These are phyloP conservation scores for Acidiella bohemica DNA, from an alignment of 495 filamentous ascomycete genomes.

Conservation along the genomic window DNA sequence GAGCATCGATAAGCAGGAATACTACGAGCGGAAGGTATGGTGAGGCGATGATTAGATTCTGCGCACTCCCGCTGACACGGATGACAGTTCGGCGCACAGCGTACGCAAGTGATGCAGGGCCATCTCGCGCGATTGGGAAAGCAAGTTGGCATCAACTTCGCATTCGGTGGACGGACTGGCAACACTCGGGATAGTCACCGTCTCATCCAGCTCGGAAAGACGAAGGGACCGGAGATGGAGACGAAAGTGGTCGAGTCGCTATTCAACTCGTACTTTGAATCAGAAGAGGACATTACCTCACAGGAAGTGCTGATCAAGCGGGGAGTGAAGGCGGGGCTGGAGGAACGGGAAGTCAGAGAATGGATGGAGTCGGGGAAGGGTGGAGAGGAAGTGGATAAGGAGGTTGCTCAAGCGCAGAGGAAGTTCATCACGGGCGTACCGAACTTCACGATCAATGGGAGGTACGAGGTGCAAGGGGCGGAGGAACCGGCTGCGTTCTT, in stretches of 20 bases:
- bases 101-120: conserved; percentile 40
- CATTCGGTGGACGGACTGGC: conserved; percentile 59
- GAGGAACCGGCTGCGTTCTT: conserved; percentile 29
- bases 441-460: conserved; percentile 41
- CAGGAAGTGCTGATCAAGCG: conserved; percentile 44
- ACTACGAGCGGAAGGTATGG: conserved; percentile 39
- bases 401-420: conserved; percentile 46
- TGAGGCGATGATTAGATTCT: too few relatives aligned
- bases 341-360: conserved; percentile 41
- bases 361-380: conserved; percentile 53
- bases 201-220: conserved; percentile 54
- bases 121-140: conserved; percentile 46
- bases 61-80: too few relatives aligned
- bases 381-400: conserved; percentile 54
- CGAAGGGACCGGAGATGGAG: conserved; percentile 43
- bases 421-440: conserved; percentile 58
- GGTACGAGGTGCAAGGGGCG: conserved; percentile 27
- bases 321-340: conserved; percentile 50
- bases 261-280: conserved; percentile 64
- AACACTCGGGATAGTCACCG: conserved; percentile 66
- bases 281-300: conserved; percentile 62
- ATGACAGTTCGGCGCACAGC: conserved; percentile 51
- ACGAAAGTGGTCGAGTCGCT: conserved; percentile 52
- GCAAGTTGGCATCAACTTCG: conserved; percentile 57
- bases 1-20: conserved; percentile 39